phyloP scores from a whole-genome alignment of 2,329 filamentous ascomycete species.

The Microdochium bolleyi region DNA sequence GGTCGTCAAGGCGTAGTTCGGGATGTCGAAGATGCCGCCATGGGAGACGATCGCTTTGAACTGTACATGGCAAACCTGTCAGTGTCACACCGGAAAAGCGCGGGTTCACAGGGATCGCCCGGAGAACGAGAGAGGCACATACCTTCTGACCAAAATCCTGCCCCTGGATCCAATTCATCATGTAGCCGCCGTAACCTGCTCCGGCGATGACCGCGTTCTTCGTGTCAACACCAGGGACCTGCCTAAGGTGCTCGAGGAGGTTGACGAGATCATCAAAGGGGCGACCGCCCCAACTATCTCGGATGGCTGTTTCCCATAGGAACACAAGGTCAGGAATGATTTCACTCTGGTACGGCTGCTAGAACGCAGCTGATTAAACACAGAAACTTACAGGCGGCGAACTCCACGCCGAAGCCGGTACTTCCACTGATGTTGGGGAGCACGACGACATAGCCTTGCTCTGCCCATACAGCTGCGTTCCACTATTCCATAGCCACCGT shows the following conservation, averaged over 20 bases:
- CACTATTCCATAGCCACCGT: slow-evolving; percentile 21
- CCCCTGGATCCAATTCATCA: slow-evolving; percentile 52
- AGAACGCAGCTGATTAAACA: neutral
- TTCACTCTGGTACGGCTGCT: neutral
- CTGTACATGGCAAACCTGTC: slow-evolving; percentile 11
- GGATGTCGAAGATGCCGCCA: slow-evolving; percentile 32
- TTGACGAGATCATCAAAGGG: slow-evolving; percentile 48
- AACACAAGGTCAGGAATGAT: slow-evolving; percentile 13
- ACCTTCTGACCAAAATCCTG: slow-evolving; percentile 40
- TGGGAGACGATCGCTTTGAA: slow-evolving; percentile 50
- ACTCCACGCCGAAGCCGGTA: slow-evolving; percentile 42
- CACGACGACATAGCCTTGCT: slow-evolving; percentile 54
- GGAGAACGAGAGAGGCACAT: slow-evolving; percentile 2
- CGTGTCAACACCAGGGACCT: slow-evolving; percentile 44
- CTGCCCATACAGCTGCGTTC: slow-evolving; percentile 49
- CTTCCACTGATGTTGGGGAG: slow-evolving; percentile 52
- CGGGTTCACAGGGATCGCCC: neutral
- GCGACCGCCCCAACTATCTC: slow-evolving; percentile 41
- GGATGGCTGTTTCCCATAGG: slow-evolving; percentile 31
- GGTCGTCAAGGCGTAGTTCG: slow-evolving; percentile 4
- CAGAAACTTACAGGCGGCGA: slow-evolving; percentile 18
- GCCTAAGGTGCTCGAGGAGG: slow-evolving; percentile 41
- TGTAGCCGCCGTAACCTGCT: slow-evolving; percentile 49
- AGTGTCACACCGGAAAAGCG: slow-evolving; percentile 12
- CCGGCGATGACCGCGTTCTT: slow-evolving; percentile 43